Evolutionary conservation across 148 eudicot species (phyloP).

Genomic region (Vaccinium corymbosum): DNA sequence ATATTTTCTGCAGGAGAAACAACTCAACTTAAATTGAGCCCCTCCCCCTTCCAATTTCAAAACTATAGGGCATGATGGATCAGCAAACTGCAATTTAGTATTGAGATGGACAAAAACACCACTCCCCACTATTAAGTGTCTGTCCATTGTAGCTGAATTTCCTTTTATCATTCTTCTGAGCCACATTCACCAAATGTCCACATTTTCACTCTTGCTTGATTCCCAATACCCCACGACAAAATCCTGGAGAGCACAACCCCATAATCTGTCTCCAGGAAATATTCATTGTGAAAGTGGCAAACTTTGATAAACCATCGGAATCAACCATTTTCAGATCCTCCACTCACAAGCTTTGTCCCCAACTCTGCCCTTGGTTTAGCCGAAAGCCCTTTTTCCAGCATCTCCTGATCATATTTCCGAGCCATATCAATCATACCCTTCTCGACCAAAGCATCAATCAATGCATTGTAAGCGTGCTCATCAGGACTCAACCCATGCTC

Average conservation of each 20-base stretch:
- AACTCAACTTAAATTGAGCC: not conserved
- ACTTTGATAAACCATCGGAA: not conserved
- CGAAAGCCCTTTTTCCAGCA: conserved; percentile 84
- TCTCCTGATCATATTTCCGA: conserved; percentile 75
- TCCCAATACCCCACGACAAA: not conserved
- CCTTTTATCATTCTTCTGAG: not conserved
- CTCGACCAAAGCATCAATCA: conserved; percentile 85
- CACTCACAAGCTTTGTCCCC: conserved; percentile 32
- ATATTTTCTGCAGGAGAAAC: not conserved
- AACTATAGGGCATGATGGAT: not conserved
- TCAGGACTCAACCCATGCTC: conserved; percentile 83
- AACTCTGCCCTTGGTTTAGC: conserved; percentile 75
- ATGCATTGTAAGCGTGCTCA: conserved; percentile 79
- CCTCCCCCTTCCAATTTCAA: not conserved
- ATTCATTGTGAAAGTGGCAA: not conserved
- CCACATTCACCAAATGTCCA: not conserved
- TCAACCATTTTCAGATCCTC: conserved; percentile 23
- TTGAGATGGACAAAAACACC: not conserved
- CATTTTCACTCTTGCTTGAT: not conserved
- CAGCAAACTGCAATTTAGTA: not conserved
- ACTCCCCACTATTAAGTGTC: not conserved
- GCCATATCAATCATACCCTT: conserved; percentile 93
- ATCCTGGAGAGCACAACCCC: not conserved
- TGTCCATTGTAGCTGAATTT: not conserved
- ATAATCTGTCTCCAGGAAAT: not conserved